Base-by-base conservation (phyloP, 371 early-diverging fungal species). In the Mucor irregularis region DNA sequence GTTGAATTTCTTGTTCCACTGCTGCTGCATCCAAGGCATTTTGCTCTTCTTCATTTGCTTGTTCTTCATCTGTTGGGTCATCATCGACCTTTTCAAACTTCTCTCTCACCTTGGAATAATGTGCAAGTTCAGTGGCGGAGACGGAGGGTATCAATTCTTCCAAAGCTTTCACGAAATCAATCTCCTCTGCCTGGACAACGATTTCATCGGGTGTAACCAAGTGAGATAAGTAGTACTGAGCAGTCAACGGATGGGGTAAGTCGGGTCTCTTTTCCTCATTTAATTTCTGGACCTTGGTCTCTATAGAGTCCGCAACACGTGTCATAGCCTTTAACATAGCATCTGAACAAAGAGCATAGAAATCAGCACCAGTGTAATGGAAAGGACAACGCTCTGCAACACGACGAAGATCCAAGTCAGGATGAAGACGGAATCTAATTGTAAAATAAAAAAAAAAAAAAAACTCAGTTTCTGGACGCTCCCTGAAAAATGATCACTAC, bases 301-400 rank as follows among this genome's bases (percentile, higher is more conserved):
- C 95, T n/a, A 97, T 87, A 0, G 77, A 58, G 35, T 86, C 78
- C 13, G 96, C 95, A 0, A 89, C 92, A 39, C 97, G 87, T 6
- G 92, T 76, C 86, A 96, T 94, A 13, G 97, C 96, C 60, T 97
- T 95, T 8, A 98, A 79, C 85, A 96, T 91, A 3, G 99, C 94
- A 66, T 97, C 97, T 16, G 98, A 93, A 62, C 96, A 97, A 25
- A 98, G 79, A 0, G 99, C 99, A 67, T 98, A 98, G 59, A 97
- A 93, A 69, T 98, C 99, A 13, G 99, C 99, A 38, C 99, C 99
- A 0, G 99, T 97, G 52, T 91, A 92, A 62, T 92, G 88, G 67
- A 92, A 89, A 7, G 96, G 96, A 60, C 94, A 93, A 38, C 80
- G 68, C 9, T 90, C 86, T 7, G 96, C 95, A 9, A 97, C 83